Evolutionary conservation across 2,329 filamentous ascomycete species (phyloP), one percentile per base, ranked within the genome.

Genomic region (Aspergillus clavatus): DNA sequence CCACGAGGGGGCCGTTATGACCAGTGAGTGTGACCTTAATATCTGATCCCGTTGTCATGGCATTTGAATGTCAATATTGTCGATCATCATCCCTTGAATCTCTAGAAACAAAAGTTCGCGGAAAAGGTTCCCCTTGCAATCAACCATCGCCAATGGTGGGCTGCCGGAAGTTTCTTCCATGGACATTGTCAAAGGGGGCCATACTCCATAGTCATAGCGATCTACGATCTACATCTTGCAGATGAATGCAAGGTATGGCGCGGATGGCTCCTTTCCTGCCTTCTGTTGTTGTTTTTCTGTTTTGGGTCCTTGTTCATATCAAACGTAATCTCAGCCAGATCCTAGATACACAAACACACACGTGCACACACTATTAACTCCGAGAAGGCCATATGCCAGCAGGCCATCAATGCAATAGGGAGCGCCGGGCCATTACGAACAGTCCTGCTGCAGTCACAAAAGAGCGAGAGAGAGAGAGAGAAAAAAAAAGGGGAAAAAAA

Each of bases 391-490:
- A 50, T 47, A 52, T 50, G 45, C 57, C 57, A 54, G 54, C 55
- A 51, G 50, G 48, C 52, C 50, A 48, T 53, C 50, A 37, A 56
- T 56, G 56, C 52, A 52, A 57, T 12, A 45, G n/a, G 28, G 40
- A 28, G 27, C 38, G 21, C 31, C 19, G 38, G 31, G 35, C 27
- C 42, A 41, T 19, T 21, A 39, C 40, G 42, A 42, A 51, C 41
- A 26, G 23, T 42, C 42, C 46, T 27, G 42, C 46, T 42, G 46
- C 35, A 37, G 38, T 36, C 38, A 38, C 42, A 27, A 38, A 39
- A 10, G 21, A 41, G 27, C 29, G 21, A 22, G 23, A 37, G 38
- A 41, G 18, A 23, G 24, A 41, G 26, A 43, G 24, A 36, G 23
- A 24, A 40, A 28, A 18, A 35, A 28, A 36, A 38, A n/a, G 22